Percentiles rank a stretch among this genome's conserved stretches.
These are phyloP conservation scores for Podospora bellae-mahoneyi DNA, from an alignment of 495 filamentous ascomycete species.

Conservation along the genomic window DNA sequence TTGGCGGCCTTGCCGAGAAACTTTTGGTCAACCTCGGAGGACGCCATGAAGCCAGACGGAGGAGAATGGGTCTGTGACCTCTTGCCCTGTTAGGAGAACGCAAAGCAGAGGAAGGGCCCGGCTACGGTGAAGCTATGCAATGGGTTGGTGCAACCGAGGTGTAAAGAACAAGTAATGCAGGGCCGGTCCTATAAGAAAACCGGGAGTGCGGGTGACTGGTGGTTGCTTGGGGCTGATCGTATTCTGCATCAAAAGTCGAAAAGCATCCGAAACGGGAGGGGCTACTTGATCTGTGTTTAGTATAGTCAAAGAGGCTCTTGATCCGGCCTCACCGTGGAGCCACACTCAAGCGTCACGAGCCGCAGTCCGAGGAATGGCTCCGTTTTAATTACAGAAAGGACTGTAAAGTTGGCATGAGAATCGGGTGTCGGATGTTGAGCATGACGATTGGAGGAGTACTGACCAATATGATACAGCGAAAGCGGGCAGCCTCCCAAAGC, in stretches of 20 bases:
- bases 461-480: slow-evolving; percentile 53
- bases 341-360: neutral
- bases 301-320: slow-evolving; percentile 8
- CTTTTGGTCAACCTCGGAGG: slow-evolving; percentile 94
- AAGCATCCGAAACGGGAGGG: neutral
- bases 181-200: neutral
- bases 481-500: slow-evolving; percentile 18
- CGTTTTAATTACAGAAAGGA: slow-evolving; percentile 36
- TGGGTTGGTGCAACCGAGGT: neutral
- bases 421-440: neutral
- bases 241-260: slow-evolving; percentile 23
- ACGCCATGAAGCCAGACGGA: slow-evolving; percentile 63
- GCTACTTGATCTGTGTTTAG: neutral
- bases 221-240: slow-evolving; percentile 18
- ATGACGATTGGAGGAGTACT: slow-evolving; percentile 40
- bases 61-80: neutral
- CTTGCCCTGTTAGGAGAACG: neutral
- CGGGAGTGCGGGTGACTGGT: slow-evolving; percentile 32
- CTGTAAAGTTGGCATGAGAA: slow-evolving; percentile 35
- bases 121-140: neutral
- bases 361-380: slow-evolving; percentile 11
- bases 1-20: slow-evolving; percentile 84
- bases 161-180: neutral
- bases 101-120: neutral
- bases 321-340: slow-evolving; percentile 6